Evolutionary conservation across 1,139 yeast species (phyloP).

Genomic region (Magnusiomyces paraingens): DNA sequence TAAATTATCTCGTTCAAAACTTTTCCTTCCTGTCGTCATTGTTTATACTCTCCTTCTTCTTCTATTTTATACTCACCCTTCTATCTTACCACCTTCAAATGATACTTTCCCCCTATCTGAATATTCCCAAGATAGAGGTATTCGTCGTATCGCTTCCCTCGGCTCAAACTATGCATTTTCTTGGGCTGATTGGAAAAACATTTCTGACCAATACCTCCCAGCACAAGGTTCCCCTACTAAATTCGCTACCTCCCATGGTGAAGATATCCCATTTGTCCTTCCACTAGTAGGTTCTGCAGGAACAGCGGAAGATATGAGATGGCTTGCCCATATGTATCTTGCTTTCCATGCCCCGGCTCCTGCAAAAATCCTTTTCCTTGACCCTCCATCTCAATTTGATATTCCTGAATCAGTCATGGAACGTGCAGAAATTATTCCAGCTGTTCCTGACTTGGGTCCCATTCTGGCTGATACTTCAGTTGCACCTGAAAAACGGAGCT

Average conservation of each 20-base stretch:
- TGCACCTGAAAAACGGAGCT: too few relatives aligned
- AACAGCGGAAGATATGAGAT: constrained; percentile 25
- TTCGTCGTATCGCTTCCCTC: too few relatives aligned
- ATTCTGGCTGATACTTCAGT: constrained; percentile 9
- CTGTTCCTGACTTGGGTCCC: constrained; percentile 15
- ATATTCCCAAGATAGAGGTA: too few relatives aligned
- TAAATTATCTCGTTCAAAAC: too few relatives aligned
- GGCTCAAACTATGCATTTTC: constrained; percentile 17
- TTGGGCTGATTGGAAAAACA: constrained; percentile 30
- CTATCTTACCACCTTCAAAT: too few relatives aligned
- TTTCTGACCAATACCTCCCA: constrained; percentile 19
- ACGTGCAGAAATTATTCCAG: constrained; percentile 11
- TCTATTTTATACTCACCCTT: too few relatives aligned
- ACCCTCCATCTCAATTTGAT: constrained; percentile 13
- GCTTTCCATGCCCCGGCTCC: constrained; percentile 24
- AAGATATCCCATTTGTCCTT: constrained; percentile 10
- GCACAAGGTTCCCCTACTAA: constrained; percentile 5
- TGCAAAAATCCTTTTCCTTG: constrained; percentile 23
- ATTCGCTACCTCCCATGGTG: constrained; percentile 3
- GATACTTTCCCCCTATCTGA: too few relatives aligned
- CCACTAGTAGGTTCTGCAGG: constrained; percentile 19
- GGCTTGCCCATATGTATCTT: constrained; percentile 28
- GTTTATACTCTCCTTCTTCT: too few relatives aligned
- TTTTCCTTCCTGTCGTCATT: too few relatives aligned
- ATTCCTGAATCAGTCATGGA: constrained; percentile 14